Evolutionary conservation across 306 rosid species (phyloP), one percentile per base, ranked within the genome.

Genomic region (Dryas drummondii): DNA sequence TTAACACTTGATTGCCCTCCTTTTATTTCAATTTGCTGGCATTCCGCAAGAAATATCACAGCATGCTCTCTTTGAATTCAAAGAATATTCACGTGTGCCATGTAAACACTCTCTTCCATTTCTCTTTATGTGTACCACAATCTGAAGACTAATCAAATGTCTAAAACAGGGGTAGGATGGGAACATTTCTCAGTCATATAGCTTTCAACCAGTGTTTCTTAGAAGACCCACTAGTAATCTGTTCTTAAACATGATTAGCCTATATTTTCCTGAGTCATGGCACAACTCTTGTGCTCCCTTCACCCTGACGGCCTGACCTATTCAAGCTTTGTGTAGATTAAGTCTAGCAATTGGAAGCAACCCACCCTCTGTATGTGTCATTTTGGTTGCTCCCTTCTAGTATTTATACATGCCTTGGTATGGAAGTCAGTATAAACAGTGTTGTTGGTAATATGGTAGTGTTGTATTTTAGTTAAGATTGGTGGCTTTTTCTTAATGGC

Each of bases 291-390:
- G 9, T 76, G 47, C 27, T 55, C 9, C 26, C 9, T 73, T 76
- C 17, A 56, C 19, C 37, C 68, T 11, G 22, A 19, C 22, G 22
- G 22, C 22, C 22, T 19, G 22, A 63, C 15, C 12, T 15, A 40
- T 10, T 16, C 12, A 7, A 40, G 3, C 37, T 32, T 32, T 32
- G 37, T 32, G 37, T 32, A 32, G 0, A 32, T 32, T 32, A 32
- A 32, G 37, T 32, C 37, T 32, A 80, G 78, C 71, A 83, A 86
- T 76, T 93, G 98, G 98, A 86, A 80, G 84, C 96, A 85, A 77
- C 96, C 98, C 55, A 82, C 91, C 60, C 86, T 88, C 40, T 97
- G 97, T 91, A 86, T 61, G 86, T 72, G 48, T 70, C 66, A 50
- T 17, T 74, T 47, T 42, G 2, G 40, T 46, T 73, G 66, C 60